Evolutionary conservation across 2,329 filamentous ascomycete species (phyloP).

Genomic region (Escovopsis sp.): DNA sequence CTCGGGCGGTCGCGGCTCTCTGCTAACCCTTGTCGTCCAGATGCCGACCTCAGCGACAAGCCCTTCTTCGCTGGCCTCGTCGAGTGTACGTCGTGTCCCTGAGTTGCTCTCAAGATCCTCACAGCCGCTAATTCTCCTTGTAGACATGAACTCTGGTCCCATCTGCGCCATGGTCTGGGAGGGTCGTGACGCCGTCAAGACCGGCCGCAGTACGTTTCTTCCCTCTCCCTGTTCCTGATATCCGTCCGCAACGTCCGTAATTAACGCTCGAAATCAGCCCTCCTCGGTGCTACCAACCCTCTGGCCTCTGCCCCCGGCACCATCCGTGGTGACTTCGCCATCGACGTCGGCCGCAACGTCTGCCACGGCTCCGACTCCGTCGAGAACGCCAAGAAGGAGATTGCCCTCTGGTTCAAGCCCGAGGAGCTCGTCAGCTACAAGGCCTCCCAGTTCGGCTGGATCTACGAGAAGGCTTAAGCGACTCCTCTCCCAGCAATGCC

Average conservation of each 20-base stretch:
- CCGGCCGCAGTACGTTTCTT: constrained; percentile 55
- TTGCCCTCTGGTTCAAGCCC: constrained; percentile 92
- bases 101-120: neutral
- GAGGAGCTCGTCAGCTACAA: constrained; percentile 78
- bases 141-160: constrained; percentile 94
- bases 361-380: constrained; percentile 99
- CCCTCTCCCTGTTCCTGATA: neutral
- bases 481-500: neutral
- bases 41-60: constrained; percentile 83
- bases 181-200: constrained; percentile 97
- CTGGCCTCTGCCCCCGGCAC: constrained; percentile 87
- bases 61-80: constrained; percentile 94
- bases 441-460: constrained; percentile 73
- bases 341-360: constrained; percentile 82
- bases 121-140: constrained; percentile 5
- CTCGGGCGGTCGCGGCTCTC: neutral
- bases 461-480: constrained; percentile 75
- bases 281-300: constrained; percentile 99
- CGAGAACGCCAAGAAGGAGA: constrained; percentile 99
- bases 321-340: constrained; percentile 89
- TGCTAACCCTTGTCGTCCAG: constrained; percentile 19
- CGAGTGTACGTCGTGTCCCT: constrained; percentile 49
- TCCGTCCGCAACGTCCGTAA: neutral
- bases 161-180: constrained; percentile 99
- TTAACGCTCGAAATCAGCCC: constrained; percentile 32